Base-by-base conservation (phyloP, 345 rosid genomes). In the Cardiospermum halicacabum region DNA sequence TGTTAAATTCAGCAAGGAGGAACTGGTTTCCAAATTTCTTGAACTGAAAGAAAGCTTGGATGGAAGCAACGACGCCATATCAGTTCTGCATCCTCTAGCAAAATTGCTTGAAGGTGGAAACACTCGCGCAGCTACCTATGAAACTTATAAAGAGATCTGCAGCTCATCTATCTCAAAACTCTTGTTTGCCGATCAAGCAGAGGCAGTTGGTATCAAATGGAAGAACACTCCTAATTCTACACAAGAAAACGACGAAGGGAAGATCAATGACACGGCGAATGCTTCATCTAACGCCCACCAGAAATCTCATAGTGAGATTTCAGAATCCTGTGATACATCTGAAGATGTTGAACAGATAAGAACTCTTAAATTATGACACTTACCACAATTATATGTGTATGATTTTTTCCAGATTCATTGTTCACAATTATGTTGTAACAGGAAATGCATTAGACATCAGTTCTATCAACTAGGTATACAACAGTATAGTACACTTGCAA, bases 131-230 rank as follows among this genome's bases (percentile, higher is more conserved):
- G 95, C 89, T 64, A 78, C 70, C 58, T 91, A 91, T 55, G 96
- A 89, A 75, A 75, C 91, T 32, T 91, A 91, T 73, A 84, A 77
- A 65, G 93, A 89, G 72, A 91, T 94, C 55, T 94, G 99, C 76
- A 68, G 87, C 64, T 89, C 96, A 71, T 75, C 84, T 3, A 34
- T 75, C 67, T 87, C 96, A 3, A 70, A 89, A 76, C 58, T 76
- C 49, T 66, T 79, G 24, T 85, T 92, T 74, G 83, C 98, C 3
- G 96, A 92, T 66, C 93, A 89, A 77, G 97, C 97, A 45, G 81
- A 74, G 75, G 83, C 91, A 15, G 77, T 83, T 16, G 87, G 93
- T 42, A 76, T 84, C 70, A 79, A 69, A 73, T 74, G 84, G 85
- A 80, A 73, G 81, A 68, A 77, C 59, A 71, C 13, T 58, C 73